Evolutionary conservation across 192 early-diverging fungal species (phyloP), one percentile per base, ranked within the genome.

Genomic region (Backusella sp.): DNA sequence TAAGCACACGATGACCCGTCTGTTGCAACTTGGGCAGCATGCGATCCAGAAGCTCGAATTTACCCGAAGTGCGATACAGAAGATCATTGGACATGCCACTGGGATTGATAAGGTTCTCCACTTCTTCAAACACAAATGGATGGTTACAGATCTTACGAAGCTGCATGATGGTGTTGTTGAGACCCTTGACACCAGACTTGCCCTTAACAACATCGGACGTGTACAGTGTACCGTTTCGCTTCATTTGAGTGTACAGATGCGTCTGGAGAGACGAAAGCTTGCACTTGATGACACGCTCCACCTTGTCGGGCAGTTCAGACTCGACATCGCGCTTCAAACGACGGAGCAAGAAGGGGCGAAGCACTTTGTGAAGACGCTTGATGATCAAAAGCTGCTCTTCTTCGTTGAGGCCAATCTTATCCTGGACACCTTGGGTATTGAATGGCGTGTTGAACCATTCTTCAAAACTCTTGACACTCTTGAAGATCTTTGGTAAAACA

Each of bases 361-460:
- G 86, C 32, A 98, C 88, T 82, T 98, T 98, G 83, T 99, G 98
- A 70, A 99, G 86, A 79, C 98, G 93, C 78, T 91, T 90, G 80
- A 99, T 99, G 76, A 99, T 93, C 76, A 99, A 89, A 37, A 99
- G 88, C 56, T 93, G 89, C 84, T 99, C 98, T 93, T 99, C 98
- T 91, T 99, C 98, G 86, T 94, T 99, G 19, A 99, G 88, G 69
- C 91, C 95, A 62, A 97, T 93, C 66, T 91, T 92, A 72, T 96
- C 96, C 73, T 98, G 92, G 34, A 92, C 92, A 72, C 89, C 91
- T 36, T 89, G 82, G 52, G 85, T 90, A 19, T 92, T 86, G 77
- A 99, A 98, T 9, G 97, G 97, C 12, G 96, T 94, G 79, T 96
- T 98, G 90, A 99, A 99, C 97, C 97, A 99, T 77, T 99, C 97